phyloP scores from a whole-genome alignment of 2,329 filamentous ascomycete species.

The Phyllosticta citrichinensis region DNA sequence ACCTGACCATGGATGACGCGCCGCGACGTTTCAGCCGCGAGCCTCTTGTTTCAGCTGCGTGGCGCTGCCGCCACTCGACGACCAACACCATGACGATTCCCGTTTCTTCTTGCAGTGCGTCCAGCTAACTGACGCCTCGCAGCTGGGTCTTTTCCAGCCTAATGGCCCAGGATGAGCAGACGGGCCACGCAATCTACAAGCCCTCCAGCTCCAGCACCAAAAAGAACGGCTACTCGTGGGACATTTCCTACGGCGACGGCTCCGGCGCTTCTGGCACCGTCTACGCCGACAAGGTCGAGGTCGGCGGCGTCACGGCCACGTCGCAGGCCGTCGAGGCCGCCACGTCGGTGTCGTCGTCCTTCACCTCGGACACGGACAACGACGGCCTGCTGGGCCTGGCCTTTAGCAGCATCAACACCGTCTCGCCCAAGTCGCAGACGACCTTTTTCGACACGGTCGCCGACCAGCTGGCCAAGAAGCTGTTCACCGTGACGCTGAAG shows the following conservation, averaged over 20 bases:
- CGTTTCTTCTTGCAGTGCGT: neutral
- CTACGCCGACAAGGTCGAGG: conserved; percentile 53
- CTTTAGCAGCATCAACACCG: conserved; percentile 26
- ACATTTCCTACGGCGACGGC: conserved; percentile 56
- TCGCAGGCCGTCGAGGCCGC: conserved; percentile 58
- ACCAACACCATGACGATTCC: neutral
- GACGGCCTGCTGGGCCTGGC: conserved; percentile 10
- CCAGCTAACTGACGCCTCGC: conserved; percentile 16
- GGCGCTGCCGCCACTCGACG: neutral
- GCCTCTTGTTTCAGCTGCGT: neutral
- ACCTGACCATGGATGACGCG: neutral
- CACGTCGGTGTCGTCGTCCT: conserved; percentile 44
- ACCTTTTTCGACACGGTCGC: conserved; percentile 55
- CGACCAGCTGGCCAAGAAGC: conserved; percentile 37
- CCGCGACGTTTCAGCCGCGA: neutral
- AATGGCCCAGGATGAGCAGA: conserved; percentile 39
- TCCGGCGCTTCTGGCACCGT: conserved; percentile 54
- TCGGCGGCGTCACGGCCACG: conserved; percentile 50
- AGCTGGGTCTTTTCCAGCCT: conserved; percentile 59
- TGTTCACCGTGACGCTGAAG: conserved; percentile 51
- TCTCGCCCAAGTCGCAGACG: conserved; percentile 38
- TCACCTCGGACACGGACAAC: conserved; percentile 40
- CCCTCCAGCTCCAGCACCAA: conserved; percentile 39
- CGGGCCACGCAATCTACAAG: conserved; percentile 50
- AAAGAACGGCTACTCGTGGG: conserved; percentile 44